Evolutionary conservation across 139 green algal genomes (phyloP).

Genomic region (Closterium sp.): DNA sequence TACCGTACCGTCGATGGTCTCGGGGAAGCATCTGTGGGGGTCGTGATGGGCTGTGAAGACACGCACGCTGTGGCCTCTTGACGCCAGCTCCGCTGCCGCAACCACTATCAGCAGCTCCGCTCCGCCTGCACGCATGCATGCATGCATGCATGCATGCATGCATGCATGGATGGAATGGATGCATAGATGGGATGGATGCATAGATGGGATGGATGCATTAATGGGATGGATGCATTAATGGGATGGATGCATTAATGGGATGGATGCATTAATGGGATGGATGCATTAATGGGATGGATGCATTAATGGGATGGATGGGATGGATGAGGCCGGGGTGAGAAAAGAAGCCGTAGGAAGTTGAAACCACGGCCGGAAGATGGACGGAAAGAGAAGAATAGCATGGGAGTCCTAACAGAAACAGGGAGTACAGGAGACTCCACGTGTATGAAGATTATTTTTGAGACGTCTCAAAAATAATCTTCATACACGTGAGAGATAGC

Average conservation of each 20-base stretch:
- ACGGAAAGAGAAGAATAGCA: neutral
- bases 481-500: too few species aligned
- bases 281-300: neutral
- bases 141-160: neutral
- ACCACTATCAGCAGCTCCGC: slow-evolving; percentile 96
- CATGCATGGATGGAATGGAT: neutral
- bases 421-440: too few species aligned
- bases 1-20: slow-evolving; percentile 67
- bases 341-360: neutral
- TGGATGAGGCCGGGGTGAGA: neutral
- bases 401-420: neutral
- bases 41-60: slow-evolving; percentile 93
- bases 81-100: slow-evolving; percentile 80
- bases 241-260: neutral
- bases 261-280: neutral
- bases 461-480: too few species aligned
- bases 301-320: too few species aligned
- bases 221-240: neutral
- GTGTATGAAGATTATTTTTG: too few species aligned
- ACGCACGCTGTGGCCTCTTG: slow-evolving; percentile 67
- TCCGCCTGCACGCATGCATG: slow-evolving; percentile 53
- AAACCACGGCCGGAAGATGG: neutral
- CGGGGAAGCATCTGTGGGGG: slow-evolving; percentile 78
- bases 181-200: too few species aligned
- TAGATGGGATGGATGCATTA: too few species aligned